Evolutionary conservation across 23 red algal genomes (phyloP), one percentile per base, ranked within the genome.

Genomic region (Gracilaria vermiculophylla): DNA sequence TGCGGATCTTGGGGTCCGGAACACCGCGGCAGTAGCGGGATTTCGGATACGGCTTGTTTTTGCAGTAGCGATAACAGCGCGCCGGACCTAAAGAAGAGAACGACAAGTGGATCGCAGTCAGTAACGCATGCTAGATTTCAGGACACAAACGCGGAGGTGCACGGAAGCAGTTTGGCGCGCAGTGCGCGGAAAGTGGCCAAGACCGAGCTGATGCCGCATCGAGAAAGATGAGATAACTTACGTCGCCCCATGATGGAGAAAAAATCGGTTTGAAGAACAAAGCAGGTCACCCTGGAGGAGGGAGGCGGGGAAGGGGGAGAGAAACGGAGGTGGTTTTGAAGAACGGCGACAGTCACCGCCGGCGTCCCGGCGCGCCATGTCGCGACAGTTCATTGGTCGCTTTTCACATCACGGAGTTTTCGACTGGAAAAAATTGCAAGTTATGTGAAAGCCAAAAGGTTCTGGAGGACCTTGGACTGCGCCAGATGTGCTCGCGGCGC

Each of bases 11-110:
- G 1, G 96, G 93, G 76, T 98, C 96, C 27, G 96, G 96, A 25
- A 98, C 96, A 92, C 96, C 96, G 28, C 96, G 92, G 88, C 96
- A 98, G 96, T 95, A 98, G 40, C 92, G 81, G 34, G 96, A 98
- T 89, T 98, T 98, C 31, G 96, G 96, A 54, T 98, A 98, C 76
- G 96, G 96, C 92, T 98, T 98, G 74, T 98, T 98, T 82, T 98
- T 98, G 84, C 92, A 95, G 72, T 98, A 98, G 81, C 96, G 90
- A 52, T 98, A 98, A 55, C 96, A 98, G 20, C 96, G 86, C 28
- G 96, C 96, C 40, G 96, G 96, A 45, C 88, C 88, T 92, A 17
- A 15, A 12, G 34, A 64, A 14, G 16, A 42, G 5, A 36, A 40
- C 67, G 28, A 48, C 8, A 29, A 48, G 25, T 10, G 67, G 67